These are phyloP conservation scores for Myriosclerotinia duriaeana DNA, from an alignment of 2,329 filamentous ascomycete species.

Conservation along the genomic window DNA sequence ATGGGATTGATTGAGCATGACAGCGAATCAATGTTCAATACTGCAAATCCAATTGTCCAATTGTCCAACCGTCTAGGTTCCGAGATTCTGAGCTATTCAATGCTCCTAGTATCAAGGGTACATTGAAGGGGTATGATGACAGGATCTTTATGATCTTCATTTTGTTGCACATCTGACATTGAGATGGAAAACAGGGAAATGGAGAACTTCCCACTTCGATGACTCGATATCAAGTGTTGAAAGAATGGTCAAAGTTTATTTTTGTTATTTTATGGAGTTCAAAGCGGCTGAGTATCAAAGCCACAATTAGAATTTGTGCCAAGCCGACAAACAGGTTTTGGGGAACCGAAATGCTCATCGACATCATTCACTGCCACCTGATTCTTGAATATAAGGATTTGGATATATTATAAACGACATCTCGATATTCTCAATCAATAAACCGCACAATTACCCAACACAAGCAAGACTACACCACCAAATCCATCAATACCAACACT, in stretches of 20 bases:
- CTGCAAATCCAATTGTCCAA: too few species aligned
- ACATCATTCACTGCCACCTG: not conserved
- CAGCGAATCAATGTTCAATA: too few species aligned
- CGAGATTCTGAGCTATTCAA: not conserved
- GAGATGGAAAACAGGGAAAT: slow-evolving; percentile 13
- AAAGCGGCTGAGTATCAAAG: slow-evolving; percentile 13
- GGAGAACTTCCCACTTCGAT: not conserved
- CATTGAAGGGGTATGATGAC: not conserved
- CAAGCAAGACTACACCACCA: not conserved
- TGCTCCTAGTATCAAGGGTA: not conserved
- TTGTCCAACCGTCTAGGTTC: too few species aligned
- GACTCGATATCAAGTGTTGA: not conserved
- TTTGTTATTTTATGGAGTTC: not conserved
- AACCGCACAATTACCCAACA: not conserved
- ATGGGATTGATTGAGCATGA: too few species aligned
- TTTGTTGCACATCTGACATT: slow-evolving; percentile 15
- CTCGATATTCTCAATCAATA: not conserved
- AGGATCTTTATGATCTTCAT: not conserved
- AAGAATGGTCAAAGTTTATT: not conserved
- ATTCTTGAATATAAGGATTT: not conserved
- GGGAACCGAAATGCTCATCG: slow-evolving; percentile 6
- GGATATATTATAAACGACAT: slow-evolving; percentile 6
- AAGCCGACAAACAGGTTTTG: slow-evolving; percentile 19
- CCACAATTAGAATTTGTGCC: slow-evolving; percentile 4
- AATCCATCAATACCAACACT: not conserved